Conservation (phyloP, 371 early-diverging fungal genomes). For the Sporodiniella umbellata region DNA sequence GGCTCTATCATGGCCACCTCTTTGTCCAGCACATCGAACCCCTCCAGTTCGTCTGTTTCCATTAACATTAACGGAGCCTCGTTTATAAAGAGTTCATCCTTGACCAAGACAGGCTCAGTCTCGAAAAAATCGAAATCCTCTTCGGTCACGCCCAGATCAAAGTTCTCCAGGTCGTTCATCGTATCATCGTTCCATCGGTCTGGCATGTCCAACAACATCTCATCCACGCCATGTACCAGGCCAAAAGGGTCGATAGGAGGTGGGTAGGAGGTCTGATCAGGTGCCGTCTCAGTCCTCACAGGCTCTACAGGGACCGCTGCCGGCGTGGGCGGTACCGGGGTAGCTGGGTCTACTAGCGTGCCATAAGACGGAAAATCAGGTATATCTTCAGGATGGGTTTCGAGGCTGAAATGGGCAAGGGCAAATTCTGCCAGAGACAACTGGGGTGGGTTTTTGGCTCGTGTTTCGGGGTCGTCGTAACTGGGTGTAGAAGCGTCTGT, state of each 20-base stretch:
- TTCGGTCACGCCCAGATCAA: constrained; percentile 46
- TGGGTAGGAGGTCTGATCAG: too few species aligned
- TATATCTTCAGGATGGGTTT: constrained; percentile 3
- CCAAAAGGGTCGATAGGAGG: constrained; percentile 18
- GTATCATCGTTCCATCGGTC: constrained; percentile 33
- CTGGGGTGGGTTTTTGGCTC: neutral
- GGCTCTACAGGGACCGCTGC: too few species aligned
- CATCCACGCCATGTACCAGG: constrained; percentile 20
- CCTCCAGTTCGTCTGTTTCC: neutral
- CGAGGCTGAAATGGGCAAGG: constrained; percentile 12
- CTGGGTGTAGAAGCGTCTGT: neutral
- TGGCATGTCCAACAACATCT: constrained; percentile 23
- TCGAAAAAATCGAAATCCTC: constrained; percentile 48
- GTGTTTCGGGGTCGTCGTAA: neutral
- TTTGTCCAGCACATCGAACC: neutral
- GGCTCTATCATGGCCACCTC: neutral
- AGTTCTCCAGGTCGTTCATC: constrained; percentile 36
- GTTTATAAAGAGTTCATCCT: neutral
- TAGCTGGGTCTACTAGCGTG: too few species aligned
- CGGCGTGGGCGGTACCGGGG: too few species aligned
- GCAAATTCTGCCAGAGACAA: constrained; percentile 20
- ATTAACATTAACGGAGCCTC: neutral
- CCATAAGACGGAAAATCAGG: constrained; percentile 17
- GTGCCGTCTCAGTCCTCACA: too few species aligned
- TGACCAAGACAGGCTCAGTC: constrained; percentile 4